A percentile compares a stretch with the other conserved stretches of the same genome.
phyloP scores from a whole-genome alignment of 371 early-diverging fungal species.

The Furculomyces boomerangus region DNA sequence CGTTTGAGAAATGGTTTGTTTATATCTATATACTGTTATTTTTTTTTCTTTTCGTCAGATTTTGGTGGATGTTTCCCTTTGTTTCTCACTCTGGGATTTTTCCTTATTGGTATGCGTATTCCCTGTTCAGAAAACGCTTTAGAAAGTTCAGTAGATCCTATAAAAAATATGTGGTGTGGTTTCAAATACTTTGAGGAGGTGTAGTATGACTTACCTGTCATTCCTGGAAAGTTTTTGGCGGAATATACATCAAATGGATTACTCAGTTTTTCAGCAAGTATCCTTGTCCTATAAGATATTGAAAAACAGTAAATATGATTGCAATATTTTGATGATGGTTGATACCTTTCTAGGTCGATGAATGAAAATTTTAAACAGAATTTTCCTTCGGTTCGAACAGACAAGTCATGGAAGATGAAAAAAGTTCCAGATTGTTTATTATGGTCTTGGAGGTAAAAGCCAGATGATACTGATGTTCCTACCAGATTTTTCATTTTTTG shows the following conservation, averaged over 20 bases:
- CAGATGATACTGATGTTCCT: constrained; percentile 51
- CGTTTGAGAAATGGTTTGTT: no score
- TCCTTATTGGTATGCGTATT: constrained; percentile 35
- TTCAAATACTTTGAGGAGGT: background rate
- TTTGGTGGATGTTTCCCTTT: no score
- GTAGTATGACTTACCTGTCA: constrained; percentile 23
- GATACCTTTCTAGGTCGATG: constrained; percentile 7
- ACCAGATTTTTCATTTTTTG: constrained; percentile 38
- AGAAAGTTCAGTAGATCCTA: constrained; percentile 36
- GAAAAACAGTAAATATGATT: background rate
- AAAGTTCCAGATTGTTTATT: constrained; percentile 46
- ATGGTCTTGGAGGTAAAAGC: constrained; percentile 39
- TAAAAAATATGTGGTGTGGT: background rate
- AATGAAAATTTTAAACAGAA: constrained; percentile 26
- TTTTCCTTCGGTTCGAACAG: constrained; percentile 28
- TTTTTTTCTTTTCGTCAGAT: no score
- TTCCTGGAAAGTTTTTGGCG: constrained; percentile 43
- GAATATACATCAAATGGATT: constrained; percentile 33
- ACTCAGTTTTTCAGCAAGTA: constrained; percentile 10
- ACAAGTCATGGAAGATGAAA: constrained; percentile 29
- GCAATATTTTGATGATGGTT: background rate
- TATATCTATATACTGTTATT: no score
- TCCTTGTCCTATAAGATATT: background rate
- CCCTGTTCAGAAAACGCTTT: constrained; percentile 38
- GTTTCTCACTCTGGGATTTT: constrained; percentile 7